Evolutionary conservation across 441 rosid species (phyloP).

Genomic region (Adansonia madagascariensis): DNA sequence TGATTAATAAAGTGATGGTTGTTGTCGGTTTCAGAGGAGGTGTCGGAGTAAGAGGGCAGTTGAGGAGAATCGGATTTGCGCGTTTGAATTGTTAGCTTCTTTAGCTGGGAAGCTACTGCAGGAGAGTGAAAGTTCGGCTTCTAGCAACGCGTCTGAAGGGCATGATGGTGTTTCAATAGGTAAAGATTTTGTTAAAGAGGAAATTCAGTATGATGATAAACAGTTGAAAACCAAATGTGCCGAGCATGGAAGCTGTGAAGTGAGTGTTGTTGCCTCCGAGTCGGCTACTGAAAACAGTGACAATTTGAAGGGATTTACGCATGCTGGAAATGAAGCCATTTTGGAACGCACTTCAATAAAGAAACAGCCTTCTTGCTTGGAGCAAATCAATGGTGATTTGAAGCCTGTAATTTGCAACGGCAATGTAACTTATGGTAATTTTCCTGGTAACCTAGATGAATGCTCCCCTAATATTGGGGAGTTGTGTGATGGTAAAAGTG

Average conservation of each 20-base stretch:
- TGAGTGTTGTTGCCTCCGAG: conserved; percentile 39
- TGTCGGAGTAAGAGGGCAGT: conserved; percentile 34
- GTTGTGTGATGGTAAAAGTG: conserved; percentile 35
- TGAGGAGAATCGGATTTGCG: conserved; percentile 49
- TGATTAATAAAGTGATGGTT: conserved; percentile 20
- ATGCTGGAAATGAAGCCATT: conserved; percentile 47
- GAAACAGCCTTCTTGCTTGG: conserved; percentile 38
- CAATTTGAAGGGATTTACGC: conserved; percentile 41
- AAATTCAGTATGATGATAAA: conserved; percentile 38
- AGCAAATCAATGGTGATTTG: conserved; percentile 38
- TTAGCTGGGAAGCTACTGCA: conserved; percentile 65
- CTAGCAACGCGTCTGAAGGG: conserved; percentile 63
- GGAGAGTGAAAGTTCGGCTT: conserved; percentile 65
- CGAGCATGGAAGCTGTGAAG: conserved; percentile 60
- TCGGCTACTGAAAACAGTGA: conserved; percentile 43
- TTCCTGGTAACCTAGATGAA: conserved; percentile 39
- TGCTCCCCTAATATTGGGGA: conserved; percentile 39
- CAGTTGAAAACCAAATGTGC: conserved; percentile 47
- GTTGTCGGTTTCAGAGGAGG: conserved; percentile 49
- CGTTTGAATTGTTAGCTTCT: conserved; percentile 66
- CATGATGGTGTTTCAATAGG: conserved; percentile 44
- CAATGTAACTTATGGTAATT: conserved; percentile 32
- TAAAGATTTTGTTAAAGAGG: conserved; percentile 41
- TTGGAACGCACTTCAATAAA: conserved; percentile 47
- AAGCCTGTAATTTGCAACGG: conserved; percentile 39